These are phyloP conservation scores for Tetracladium maxilliforme DNA, from an alignment of 2,329 filamentous ascomycete species.

Conservation along the genomic window DNA sequence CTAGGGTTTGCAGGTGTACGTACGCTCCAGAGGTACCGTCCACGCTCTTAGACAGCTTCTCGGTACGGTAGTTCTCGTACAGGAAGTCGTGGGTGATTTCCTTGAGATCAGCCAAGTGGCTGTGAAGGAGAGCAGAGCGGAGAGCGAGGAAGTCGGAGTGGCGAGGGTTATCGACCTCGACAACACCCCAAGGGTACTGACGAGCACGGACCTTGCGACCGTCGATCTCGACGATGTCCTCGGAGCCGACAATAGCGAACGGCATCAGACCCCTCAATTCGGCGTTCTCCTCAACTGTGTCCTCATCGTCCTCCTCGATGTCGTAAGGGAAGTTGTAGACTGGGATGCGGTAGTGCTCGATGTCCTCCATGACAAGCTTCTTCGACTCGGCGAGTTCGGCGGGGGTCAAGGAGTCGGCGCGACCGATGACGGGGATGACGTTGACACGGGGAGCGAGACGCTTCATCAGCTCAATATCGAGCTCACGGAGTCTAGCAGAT, in stretches of 20 bases:
- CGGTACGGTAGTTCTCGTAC: slow-evolving; percentile 99
- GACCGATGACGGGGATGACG: slow-evolving; percentile 96
- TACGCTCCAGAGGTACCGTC: slow-evolving; percentile 81
- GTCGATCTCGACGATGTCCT: slow-evolving; percentile 88
- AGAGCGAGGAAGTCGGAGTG: slow-evolving; percentile 98
- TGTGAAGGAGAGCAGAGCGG: slow-evolving; percentile 89
- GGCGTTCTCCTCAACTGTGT: slow-evolving; percentile 97
- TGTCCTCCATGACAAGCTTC: slow-evolving; percentile 99
- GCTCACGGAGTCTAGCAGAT: slow-evolving; percentile 68
- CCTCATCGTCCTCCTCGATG: slow-evolving; percentile 98
- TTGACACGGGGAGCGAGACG: slow-evolving; percentile 95
- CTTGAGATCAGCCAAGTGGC: slow-evolving; percentile 94
- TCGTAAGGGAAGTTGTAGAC: slow-evolving; percentile 99
- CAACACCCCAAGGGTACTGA: slow-evolving; percentile 98
- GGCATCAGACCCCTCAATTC: slow-evolving; percentile 96
- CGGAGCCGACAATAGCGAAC: slow-evolving; percentile 95
- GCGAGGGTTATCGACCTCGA: slow-evolving; percentile 97
- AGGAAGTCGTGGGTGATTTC: slow-evolving; percentile 99
- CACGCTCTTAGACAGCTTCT: slow-evolving; percentile 99
- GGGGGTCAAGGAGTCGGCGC: slow-evolving; percentile 92
- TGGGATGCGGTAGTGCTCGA: slow-evolving; percentile 98
- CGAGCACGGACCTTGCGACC: slow-evolving; percentile 84
- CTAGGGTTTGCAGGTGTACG: too few species aligned
- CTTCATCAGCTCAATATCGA: slow-evolving; percentile 99
- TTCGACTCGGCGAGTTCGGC: slow-evolving; percentile 96